Conservation (phyloP, 768 basidiomycete species). For the Xerocomellus amylosporus region DNA sequence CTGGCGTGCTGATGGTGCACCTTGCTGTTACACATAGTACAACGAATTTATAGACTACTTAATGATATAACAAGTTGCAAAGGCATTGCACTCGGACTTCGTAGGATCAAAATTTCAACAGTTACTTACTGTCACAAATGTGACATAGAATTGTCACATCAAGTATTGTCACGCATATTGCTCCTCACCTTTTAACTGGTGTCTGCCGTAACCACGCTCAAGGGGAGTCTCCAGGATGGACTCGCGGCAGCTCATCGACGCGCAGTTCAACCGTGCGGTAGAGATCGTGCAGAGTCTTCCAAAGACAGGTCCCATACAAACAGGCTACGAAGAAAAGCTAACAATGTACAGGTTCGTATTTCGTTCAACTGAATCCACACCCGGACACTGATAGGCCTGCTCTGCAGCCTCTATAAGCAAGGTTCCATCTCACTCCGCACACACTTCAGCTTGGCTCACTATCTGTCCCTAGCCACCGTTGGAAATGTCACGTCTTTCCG, state of each 20-base stretch:
- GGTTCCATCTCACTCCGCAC: conserved; percentile 42
- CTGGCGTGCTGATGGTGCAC: background rate
- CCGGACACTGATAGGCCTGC: conserved; percentile 8
- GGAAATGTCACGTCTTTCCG: conserved; percentile 80
- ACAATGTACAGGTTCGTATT: conserved; percentile 79
- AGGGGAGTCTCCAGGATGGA: conserved; percentile 42
- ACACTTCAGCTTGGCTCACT: background rate
- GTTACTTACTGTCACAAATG: background rate
- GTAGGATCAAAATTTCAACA: too few species aligned
- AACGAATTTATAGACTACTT: background rate
- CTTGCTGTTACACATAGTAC: background rate
- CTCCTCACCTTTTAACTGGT: background rate
- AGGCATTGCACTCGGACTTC: too few species aligned
- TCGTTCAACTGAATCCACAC: background rate
- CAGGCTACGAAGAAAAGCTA: conserved; percentile 92
- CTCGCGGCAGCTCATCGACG: conserved; percentile 65
- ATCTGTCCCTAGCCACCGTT: conserved; percentile 62
- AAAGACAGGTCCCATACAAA: conserved; percentile 93
- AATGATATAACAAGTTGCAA: background rate
- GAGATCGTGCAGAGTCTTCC: conserved; percentile 91
- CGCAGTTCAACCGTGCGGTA: conserved; percentile 90
- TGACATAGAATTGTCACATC: conserved; percentile 3
- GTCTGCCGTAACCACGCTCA: background rate
- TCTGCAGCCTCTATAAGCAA: conserved; percentile 85
- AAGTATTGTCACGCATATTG: conserved; percentile 14